phyloP scores from a whole-genome alignment of 2,329 filamentous ascomycete genomes.

The Cladophialophora chaetospira region DNA sequence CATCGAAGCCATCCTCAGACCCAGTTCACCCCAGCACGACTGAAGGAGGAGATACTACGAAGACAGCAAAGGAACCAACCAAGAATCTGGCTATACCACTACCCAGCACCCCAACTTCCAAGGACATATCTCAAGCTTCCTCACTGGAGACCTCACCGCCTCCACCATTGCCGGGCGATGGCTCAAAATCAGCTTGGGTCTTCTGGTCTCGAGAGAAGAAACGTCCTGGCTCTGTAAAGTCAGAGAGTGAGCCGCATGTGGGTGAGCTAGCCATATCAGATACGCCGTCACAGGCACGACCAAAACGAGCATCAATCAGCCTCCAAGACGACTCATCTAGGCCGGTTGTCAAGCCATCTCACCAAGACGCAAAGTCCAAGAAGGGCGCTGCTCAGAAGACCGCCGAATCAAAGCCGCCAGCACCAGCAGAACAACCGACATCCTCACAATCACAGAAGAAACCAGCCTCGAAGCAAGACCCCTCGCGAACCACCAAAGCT shows the following conservation, averaged over 20 bases:
- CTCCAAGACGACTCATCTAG: conserved; percentile 27
- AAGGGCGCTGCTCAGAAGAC: conserved; percentile 9
- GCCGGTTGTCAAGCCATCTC: conserved; percentile 12
- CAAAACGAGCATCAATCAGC: conserved; percentile 35
- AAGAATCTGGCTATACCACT: conserved; percentile 22
- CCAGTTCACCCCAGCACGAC: not conserved
- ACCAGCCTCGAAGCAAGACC: conserved; percentile 33
- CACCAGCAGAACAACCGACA: conserved; percentile 4
- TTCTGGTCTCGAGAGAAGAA: conserved; percentile 37
- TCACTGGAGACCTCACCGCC: conserved; percentile 29
- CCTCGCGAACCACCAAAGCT: conserved; percentile 28
- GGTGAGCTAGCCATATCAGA: conserved; percentile 33
- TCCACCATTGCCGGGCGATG: conserved; percentile 27
- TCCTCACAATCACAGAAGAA: conserved; percentile 35
- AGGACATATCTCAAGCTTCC: conserved; percentile 24
- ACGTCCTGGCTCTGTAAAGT: conserved; percentile 5
- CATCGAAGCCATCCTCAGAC: not conserved
- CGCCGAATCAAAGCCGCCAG: conserved; percentile 9
- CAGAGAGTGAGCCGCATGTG: conserved; percentile 28
- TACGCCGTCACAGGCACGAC: conserved; percentile 32
- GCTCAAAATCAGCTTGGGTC: conserved; percentile 30
- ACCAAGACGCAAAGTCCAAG: conserved; percentile 13
- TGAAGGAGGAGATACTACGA: not conserved
- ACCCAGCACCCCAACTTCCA: conserved; percentile 27
- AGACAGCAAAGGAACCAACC: conserved; percentile 18